A percentile compares a stretch with the other conserved stretches of the same genome.
phyloP scores from a whole-genome alignment of 2,329 filamentous ascomycete genomes.

The Xylariales sp. region DNA sequence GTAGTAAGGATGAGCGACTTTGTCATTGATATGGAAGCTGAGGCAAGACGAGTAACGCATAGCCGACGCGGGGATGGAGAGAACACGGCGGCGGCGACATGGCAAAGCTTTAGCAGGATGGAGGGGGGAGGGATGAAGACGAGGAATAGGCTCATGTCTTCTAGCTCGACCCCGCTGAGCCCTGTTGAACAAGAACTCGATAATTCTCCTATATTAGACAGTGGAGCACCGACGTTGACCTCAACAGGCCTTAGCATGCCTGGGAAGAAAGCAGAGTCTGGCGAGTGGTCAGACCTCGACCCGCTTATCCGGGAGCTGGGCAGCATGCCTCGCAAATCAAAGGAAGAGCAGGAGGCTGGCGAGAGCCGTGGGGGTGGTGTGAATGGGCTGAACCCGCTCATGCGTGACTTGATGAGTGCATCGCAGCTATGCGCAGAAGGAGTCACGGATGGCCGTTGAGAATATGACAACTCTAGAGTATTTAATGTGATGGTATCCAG shows the following conservation, averaged over 20 bases:
- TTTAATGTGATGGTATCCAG: not conserved
- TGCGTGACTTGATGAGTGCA: constrained; percentile 37
- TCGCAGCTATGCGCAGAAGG: constrained; percentile 30
- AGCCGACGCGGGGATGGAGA: constrained; percentile 29
- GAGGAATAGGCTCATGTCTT: not conserved
- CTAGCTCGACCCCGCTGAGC: not conserved
- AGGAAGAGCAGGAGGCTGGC: constrained; percentile 16
- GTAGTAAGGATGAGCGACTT: constrained; percentile 41
- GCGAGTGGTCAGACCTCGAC: constrained; percentile 30
- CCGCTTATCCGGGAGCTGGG: constrained; percentile 32
- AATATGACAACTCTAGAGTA: not conserved
- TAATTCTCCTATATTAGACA: not conserved
- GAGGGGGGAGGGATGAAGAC: not conserved
- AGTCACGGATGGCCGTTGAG: constrained; percentile 12
- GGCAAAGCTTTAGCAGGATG: not conserved
- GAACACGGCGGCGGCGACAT: not conserved
- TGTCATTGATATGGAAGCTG: constrained; percentile 38
- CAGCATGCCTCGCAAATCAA: constrained; percentile 24
- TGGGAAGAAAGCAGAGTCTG: constrained; percentile 3
- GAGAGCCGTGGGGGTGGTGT: not conserved
- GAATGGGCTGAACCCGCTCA: constrained; percentile 34
- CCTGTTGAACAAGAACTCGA: constrained; percentile 28
- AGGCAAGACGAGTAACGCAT: constrained; percentile 33
- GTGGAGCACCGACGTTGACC: not conserved
- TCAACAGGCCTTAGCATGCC: not conserved